These are phyloP conservation scores for Plenodomus tracheiphilus DNA, from an alignment of 2,329 filamentous ascomycete genomes.

Conservation along the genomic window DNA sequence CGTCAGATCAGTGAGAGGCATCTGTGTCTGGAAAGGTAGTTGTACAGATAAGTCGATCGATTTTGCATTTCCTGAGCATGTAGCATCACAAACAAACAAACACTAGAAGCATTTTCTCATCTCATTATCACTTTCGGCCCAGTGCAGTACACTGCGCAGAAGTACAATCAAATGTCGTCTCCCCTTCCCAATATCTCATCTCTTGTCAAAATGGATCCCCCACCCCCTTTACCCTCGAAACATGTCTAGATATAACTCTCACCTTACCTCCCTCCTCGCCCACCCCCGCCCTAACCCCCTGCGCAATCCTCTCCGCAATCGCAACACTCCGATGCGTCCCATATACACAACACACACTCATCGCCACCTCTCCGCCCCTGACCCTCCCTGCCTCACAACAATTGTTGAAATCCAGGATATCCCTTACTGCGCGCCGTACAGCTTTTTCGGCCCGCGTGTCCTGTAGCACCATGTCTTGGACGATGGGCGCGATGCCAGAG, in stretches of 20 bases:
- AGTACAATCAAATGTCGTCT: too few species aligned
- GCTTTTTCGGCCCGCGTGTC: conserved; percentile 18
- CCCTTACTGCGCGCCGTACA: conserved; percentile 11
- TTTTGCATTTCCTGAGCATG: not conserved
- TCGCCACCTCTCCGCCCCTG: conserved; percentile 7
- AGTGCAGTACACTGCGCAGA: not conserved
- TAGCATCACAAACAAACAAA: not conserved
- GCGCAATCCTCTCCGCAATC: conserved; percentile 32
- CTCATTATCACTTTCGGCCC: not conserved
- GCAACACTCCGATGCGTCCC: conserved; percentile 41
- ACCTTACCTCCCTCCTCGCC: conserved; percentile 14
- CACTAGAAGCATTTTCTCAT: not conserved
- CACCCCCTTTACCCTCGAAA: conserved; percentile 12
- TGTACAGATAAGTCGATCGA: too few species aligned
- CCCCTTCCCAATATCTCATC: too few species aligned
- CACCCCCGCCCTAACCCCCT: conserved; percentile 20
- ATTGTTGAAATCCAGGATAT: conserved; percentile 11
- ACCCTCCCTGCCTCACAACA: not conserved
- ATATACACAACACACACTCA: conserved; percentile 29
- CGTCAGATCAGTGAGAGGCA: too few species aligned
- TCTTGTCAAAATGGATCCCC: too few species aligned
- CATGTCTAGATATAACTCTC: conserved; percentile 30
- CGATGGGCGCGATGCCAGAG: conserved; percentile 23
- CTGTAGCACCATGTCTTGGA: conserved; percentile 27
- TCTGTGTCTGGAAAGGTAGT: too few species aligned